Percentiles rank a stretch among this genome's conserved stretches.
These are phyloP conservation scores for Trichoderma semiorbis DNA, from an alignment of 2,329 filamentous ascomycete species.

Conservation along the genomic window DNA sequence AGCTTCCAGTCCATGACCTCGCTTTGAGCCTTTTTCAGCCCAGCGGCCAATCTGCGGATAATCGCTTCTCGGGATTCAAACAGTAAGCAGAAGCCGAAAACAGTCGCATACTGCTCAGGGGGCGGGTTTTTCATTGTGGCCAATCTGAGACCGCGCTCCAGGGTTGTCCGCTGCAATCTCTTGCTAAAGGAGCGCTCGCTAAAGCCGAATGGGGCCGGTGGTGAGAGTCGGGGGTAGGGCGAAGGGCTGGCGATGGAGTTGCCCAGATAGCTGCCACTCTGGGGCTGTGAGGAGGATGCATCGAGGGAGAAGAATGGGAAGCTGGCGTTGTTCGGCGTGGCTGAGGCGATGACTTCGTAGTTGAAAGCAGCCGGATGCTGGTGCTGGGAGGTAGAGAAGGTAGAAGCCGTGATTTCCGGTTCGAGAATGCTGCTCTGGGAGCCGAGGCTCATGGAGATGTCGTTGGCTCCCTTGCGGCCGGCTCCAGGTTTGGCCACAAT, in stretches of 20 bases:
- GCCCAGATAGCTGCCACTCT: constrained; percentile 10
- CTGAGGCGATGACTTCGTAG: constrained; percentile 50
- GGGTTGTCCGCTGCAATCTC: constrained; percentile 61
- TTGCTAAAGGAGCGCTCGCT: constrained; percentile 67
- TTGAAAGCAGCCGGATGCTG: constrained; percentile 20
- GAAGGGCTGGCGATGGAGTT: constrained; percentile 23
- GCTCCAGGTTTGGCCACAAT: constrained; percentile 11
- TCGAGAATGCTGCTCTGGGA: constrained; percentile 1
- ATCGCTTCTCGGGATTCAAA: constrained; percentile 53
- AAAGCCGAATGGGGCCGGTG: constrained; percentile 55
- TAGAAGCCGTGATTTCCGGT: neutral
- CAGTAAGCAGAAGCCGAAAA: constrained; percentile 68
- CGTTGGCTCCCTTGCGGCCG: neutral
- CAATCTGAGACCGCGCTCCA: constrained; percentile 61
- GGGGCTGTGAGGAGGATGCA: constrained; percentile 19
- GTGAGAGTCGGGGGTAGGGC: constrained; percentile 36
- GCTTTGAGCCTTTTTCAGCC: constrained; percentile 32
- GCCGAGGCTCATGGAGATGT: neutral
- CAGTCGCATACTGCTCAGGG: constrained; percentile 46
- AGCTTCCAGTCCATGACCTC: constrained; percentile 55
- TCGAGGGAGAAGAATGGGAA: constrained; percentile 43
- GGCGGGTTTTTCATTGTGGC: constrained; percentile 49
- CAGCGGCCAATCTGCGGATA: constrained; percentile 36
- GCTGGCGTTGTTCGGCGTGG: constrained; percentile 51
- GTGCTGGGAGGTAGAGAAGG: constrained; percentile 2